A percentile compares a stretch with the other conserved stretches of the same genome.
phyloP scores from a whole-genome alignment of 441 rosid genomes.

The Bocquillonia castaneifolia region DNA sequence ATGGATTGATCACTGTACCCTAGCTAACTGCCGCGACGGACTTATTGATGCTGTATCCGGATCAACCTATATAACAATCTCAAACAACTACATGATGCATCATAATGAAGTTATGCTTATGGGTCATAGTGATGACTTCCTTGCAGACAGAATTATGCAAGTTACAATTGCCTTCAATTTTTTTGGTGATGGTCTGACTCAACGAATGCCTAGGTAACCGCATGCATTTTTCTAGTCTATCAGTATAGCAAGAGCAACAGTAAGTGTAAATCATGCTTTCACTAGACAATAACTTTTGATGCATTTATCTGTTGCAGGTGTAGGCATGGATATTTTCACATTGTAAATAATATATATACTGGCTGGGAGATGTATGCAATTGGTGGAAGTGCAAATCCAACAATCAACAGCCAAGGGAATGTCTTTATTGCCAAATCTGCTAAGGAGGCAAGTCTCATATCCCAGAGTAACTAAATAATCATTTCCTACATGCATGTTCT shows the following conservation, averaged over 20 bases:
- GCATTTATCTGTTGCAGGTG: constrained; percentile 44
- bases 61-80: constrained; percentile 72
- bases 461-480: not conserved
- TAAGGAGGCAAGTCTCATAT: constrained; percentile 46
- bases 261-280: constrained; percentile 1
- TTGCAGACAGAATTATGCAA: constrained; percentile 73
- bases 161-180: constrained; percentile 82
- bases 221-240: not conserved
- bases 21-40: constrained; percentile 67
- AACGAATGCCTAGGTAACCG: constrained; percentile 78
- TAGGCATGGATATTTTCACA: constrained; percentile 80
- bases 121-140: constrained; percentile 68
- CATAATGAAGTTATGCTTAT: constrained; percentile 79
- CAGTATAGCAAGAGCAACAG: not conserved
- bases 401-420: constrained; percentile 90
- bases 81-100: constrained; percentile 72
- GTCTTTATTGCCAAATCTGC: constrained; percentile 59
- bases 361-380: constrained; percentile 90
- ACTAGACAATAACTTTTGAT: not conserved
- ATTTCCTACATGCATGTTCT: too few species aligned
- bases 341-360: constrained; percentile 81
- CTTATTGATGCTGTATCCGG: constrained; percentile 63
- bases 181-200: constrained; percentile 79
- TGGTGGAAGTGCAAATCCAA: constrained; percentile 81
- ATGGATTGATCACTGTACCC: constrained; percentile 81